Percentiles rank a stretch among this genome's conserved stretches.
Evolutionary conservation across 768 basidiomycete genomes (phyloP).

Genomic region (Coprinopsis marcescibilis): DNA sequence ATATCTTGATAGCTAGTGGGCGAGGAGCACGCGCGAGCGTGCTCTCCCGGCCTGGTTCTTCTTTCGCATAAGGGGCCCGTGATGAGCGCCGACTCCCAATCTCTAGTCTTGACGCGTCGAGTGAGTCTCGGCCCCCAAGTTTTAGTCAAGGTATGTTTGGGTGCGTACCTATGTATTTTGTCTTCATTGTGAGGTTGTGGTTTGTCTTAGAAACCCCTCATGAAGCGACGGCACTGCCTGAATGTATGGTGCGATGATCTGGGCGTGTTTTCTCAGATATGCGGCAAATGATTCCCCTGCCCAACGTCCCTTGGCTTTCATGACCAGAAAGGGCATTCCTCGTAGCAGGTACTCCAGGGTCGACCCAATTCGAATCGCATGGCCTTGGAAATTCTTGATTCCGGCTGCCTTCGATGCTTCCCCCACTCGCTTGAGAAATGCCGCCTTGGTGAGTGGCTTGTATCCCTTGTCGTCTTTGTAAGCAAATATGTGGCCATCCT

Average conservation of each 20-base stretch:
- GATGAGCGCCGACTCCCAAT: conserved; percentile 2
- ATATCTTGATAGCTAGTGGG: too few relatives aligned
- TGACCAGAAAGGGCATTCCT: conserved; percentile 21
- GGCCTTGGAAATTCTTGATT: conserved; percentile 17
- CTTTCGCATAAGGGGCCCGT: neutral
- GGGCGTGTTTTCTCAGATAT: conserved; percentile 25
- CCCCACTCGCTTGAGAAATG: conserved; percentile 6
- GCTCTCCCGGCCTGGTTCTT: neutral
- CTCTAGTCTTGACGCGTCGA: conserved; percentile 3
- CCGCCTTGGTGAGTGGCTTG: conserved; percentile 6
- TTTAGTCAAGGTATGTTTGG: neutral
- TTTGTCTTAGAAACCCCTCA: neutral
- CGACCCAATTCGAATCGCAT: conserved; percentile 24
- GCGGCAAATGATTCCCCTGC: conserved; percentile 22
- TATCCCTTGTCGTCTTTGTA: neutral
- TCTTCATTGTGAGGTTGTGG: neutral
- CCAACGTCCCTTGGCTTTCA: conserved; percentile 29
- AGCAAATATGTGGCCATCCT: conserved; percentile 11
- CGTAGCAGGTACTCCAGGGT: conserved; percentile 22
- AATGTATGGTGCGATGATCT: conserved; percentile 22
- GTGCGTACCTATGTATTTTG: neutral
- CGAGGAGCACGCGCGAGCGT: neutral
- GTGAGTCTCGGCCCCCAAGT: conserved; percentile 2
- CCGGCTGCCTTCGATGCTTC: conserved; percentile 8
- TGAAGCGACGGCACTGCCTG: conserved; percentile 17